phyloP scores from a whole-genome alignment of 1,284 basidiomycete species.

The Schizophyllum amplum region DNA sequence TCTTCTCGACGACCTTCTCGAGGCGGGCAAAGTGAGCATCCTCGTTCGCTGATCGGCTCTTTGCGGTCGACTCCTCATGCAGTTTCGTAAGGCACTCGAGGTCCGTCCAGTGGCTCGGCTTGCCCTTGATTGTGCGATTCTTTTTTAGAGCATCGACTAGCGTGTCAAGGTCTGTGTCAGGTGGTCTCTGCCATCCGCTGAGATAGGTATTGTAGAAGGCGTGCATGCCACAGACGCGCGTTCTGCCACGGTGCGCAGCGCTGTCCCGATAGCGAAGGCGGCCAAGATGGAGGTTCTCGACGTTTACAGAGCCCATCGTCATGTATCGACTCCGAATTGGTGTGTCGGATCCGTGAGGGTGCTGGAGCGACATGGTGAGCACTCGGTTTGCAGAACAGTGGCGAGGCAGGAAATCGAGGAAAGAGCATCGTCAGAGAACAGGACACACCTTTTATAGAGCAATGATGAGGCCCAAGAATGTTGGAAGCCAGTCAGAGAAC shows the following conservation, averaged over 20 bases:
- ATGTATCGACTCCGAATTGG: neutral
- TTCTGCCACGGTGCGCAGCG: neutral
- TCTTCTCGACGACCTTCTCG: neutral
- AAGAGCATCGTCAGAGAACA: too few relatives aligned
- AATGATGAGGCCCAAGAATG: neutral
- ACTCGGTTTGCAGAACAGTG: too few relatives aligned
- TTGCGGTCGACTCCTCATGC: neutral
- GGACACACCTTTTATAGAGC: too few relatives aligned
- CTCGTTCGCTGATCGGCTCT: constrained; percentile 7
- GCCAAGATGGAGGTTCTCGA: neutral
- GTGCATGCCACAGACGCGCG: neutral
- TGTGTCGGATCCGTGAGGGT: neutral
- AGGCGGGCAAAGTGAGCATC: neutral
- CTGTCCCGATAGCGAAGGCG: neutral
- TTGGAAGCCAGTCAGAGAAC: neutral
- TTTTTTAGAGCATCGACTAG: neutral
- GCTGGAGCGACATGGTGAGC: too few relatives aligned
- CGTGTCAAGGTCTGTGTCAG: neutral
- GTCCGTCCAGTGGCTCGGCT: neutral
- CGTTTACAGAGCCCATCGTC: neutral
- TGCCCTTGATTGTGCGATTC: neutral
- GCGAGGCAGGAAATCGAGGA: too few relatives aligned
- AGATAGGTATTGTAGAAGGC: neutral
- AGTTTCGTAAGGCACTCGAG: neutral
- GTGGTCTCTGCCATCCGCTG: neutral